These are phyloP conservation scores for Collybia nuda DNA, from an alignment of 768 basidiomycete species.

Conservation along the genomic window DNA sequence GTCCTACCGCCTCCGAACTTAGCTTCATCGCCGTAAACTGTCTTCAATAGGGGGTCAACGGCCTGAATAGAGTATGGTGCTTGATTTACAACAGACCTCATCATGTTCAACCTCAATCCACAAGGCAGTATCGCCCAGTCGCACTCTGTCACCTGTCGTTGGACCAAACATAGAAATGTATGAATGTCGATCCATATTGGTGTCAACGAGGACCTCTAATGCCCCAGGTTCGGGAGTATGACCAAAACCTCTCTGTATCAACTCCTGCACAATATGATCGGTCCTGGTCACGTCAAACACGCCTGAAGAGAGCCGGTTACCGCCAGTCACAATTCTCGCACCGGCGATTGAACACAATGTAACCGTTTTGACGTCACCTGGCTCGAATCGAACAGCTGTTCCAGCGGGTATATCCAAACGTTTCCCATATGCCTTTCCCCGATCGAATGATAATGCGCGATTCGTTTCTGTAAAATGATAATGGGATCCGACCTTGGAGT, in stretches of 20 bases:
- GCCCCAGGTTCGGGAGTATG: constrained; percentile 70
- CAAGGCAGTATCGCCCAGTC: constrained; percentile 84
- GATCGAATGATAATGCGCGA: constrained; percentile 76
- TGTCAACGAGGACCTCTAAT: constrained; percentile 46
- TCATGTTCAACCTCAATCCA: constrained; percentile 95
- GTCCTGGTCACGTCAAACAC: constrained; percentile 41
- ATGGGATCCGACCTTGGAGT: constrained; percentile 82
- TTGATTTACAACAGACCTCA: constrained; percentile 40
- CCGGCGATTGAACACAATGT: constrained; percentile 81
- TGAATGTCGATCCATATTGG: constrained; percentile 61
- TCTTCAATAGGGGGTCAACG: constrained; percentile 35
- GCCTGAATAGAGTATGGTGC: not conserved
- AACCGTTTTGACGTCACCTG: constrained; percentile 84
- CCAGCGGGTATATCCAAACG: constrained; percentile 92
- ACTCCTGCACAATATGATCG: constrained; percentile 42
- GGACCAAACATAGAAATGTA: constrained; percentile 97
- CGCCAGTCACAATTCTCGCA: constrained; percentile 67
- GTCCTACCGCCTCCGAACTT: constrained; percentile 91
- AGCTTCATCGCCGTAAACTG: constrained; percentile 92
- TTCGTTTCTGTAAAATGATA: constrained; percentile 96
- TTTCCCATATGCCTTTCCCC: constrained; percentile 74
- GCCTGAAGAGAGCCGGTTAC: constrained; percentile 68
- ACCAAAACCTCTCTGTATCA: constrained; percentile 65
- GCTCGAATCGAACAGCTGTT: constrained; percentile 96
- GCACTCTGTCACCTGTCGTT: constrained; percentile 87